These are phyloP conservation scores for Leccinum variicolor DNA, from an alignment of 768 basidiomycete genomes.

Conservation along the genomic window DNA sequence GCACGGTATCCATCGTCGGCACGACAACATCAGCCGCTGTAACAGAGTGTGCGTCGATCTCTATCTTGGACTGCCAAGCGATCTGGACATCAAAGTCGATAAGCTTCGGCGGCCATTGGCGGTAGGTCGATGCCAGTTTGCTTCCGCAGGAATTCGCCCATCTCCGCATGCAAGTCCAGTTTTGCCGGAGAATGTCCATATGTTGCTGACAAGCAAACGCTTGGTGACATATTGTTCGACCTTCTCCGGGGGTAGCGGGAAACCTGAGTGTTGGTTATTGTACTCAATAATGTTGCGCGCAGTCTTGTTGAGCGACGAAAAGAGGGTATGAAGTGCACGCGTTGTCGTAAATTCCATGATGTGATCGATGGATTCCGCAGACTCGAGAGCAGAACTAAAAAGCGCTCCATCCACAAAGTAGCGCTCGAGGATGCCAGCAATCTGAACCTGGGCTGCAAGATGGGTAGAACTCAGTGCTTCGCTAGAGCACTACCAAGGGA, in stretches of 20 bases:
- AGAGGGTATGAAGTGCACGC: slow-evolving; percentile 93
- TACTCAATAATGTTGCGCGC: slow-evolving; percentile 92
- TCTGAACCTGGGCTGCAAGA: slow-evolving; percentile 71
- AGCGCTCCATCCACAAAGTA: slow-evolving; percentile 84
- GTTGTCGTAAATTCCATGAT: slow-evolving; percentile 98
- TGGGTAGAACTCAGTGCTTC: slow-evolving; percentile 55
- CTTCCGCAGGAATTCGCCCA: slow-evolving; percentile 83
- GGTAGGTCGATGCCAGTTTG: slow-evolving; percentile 92
- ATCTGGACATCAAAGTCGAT: slow-evolving; percentile 95
- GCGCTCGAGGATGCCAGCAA: slow-evolving; percentile 70
- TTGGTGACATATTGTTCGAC: slow-evolving; percentile 91
- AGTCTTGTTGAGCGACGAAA: slow-evolving; percentile 96
- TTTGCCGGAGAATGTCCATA: slow-evolving; percentile 99
- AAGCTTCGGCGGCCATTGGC: slow-evolving; percentile 65
- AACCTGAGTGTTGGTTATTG: slow-evolving; percentile 92
- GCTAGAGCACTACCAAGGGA: slow-evolving; percentile 23
- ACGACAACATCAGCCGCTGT: slow-evolving; percentile 96
- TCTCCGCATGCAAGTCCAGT: slow-evolving; percentile 79
- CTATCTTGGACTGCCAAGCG: slow-evolving; percentile 88
- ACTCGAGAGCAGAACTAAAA: slow-evolving; percentile 72
- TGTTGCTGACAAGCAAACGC: slow-evolving; percentile 83
- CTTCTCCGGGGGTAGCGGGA: slow-evolving; percentile 80
- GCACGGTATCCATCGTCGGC: slow-evolving; percentile 96
- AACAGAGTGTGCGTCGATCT: slow-evolving; percentile 95
- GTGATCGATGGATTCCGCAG: slow-evolving; percentile 82